Evolutionary conservation across 2,329 filamentous ascomycete genomes (phyloP).

Genomic region (Pestalotiopsis sp.): DNA sequence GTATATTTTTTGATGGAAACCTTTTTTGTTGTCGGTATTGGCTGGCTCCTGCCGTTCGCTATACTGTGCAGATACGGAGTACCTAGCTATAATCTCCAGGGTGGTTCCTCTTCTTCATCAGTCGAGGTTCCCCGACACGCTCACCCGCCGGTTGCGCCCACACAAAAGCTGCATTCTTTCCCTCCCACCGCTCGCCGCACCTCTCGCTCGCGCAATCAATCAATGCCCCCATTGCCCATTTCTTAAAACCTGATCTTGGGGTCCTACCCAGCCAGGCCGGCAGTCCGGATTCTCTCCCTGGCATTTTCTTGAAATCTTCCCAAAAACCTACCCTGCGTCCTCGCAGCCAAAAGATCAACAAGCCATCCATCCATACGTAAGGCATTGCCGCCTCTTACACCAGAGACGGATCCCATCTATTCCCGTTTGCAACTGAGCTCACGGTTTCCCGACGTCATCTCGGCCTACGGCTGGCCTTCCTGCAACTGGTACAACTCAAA

Average conservation of each 20-base stretch:
- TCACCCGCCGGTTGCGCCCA: constrained; percentile 7
- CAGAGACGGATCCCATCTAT: constrained; percentile 10
- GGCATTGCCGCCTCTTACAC: not conserved
- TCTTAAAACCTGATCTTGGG: constrained; percentile 11
- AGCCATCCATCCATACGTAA: not conserved
- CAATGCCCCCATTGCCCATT: not conserved
- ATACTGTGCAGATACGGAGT: not conserved
- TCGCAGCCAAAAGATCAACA: not conserved
- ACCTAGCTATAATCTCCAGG: not conserved
- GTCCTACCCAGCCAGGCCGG: constrained; percentile 5
- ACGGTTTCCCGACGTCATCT: constrained; percentile 9
- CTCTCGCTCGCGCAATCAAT: not conserved
- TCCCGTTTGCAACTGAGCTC: constrained; percentile 9
- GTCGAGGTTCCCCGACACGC: not conserved
- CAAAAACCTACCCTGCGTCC: not conserved
- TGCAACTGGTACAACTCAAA: not conserved
- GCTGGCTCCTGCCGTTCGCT: not conserved
- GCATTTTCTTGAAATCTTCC: not conserved
- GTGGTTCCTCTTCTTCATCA: not conserved
- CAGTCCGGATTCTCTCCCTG: not conserved
- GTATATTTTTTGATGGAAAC: constrained; percentile 3
- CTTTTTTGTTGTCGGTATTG: not conserved
- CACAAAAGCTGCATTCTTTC: constrained; percentile 13
- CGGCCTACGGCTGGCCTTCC: not conserved
- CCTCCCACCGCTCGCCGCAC: not conserved